A percentile compares a stretch with the other conserved stretches of the same genome.
Evolutionary conservation across 2,329 filamentous ascomycete species (phyloP).

Genomic region (Aaosphaeria arxii): DNA sequence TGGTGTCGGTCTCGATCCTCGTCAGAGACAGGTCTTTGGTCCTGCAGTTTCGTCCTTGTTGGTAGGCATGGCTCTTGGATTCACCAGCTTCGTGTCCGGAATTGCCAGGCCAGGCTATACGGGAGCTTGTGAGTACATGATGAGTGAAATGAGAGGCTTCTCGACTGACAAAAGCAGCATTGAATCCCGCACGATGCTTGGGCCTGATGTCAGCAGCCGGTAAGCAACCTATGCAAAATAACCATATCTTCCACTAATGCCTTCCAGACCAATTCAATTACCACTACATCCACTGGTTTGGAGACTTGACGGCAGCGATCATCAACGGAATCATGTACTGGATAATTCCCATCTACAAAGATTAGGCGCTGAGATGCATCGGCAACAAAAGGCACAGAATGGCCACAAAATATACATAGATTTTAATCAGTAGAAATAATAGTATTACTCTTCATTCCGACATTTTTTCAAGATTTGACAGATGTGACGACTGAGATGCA

Average conservation of each 20-base stretch:
- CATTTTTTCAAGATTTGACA: background rate
- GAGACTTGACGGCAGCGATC: slow-evolving; percentile 24
- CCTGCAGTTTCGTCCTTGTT: slow-evolving; percentile 50
- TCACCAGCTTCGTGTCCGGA: slow-evolving; percentile 23
- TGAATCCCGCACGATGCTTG: slow-evolving; percentile 35
- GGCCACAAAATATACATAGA: background rate
- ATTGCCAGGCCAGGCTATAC: slow-evolving; percentile 29
- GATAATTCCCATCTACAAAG: slow-evolving; percentile 20
- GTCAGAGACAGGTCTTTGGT: slow-evolving; percentile 50
- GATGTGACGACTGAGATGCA: no score
- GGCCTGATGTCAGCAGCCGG: slow-evolving; percentile 31
- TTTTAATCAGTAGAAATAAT: no score
- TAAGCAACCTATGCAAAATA: slow-evolving; percentile 3
- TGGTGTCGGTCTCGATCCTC: slow-evolving; percentile 53
- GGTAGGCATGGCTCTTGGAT: slow-evolving; percentile 32
- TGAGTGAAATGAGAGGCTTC: background rate
- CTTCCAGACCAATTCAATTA: slow-evolving; percentile 25
- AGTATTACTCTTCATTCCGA: no score
- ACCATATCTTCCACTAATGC: background rate
- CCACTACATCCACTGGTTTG: slow-evolving; percentile 35
- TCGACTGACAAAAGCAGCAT: slow-evolving; percentile 12
- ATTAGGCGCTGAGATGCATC: background rate
- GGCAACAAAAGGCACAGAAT: background rate
- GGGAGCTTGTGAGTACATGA: slow-evolving; percentile 23
- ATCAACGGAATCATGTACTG: slow-evolving; percentile 32